Percentiles rank a stretch among this genome's conserved stretches.
Conservation (phyloP, 2,329 filamentous ascomycete species). For the Apiospora rasikravindrae region DNA sequence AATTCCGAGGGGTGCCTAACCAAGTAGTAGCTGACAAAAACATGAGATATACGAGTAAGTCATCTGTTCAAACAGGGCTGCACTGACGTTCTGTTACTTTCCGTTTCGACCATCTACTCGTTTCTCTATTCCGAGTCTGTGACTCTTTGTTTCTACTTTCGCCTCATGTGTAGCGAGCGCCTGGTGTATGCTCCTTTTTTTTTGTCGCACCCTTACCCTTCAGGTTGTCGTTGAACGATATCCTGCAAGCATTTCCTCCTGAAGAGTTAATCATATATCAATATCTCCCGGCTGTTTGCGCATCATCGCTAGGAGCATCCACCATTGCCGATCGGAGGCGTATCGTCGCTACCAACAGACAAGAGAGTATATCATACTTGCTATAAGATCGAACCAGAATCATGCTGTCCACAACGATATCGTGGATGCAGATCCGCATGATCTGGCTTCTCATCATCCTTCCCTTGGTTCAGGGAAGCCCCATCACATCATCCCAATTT, state of each 20-base stretch:
- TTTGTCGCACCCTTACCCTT: neutral
- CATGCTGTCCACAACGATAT: neutral
- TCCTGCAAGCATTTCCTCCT: neutral
- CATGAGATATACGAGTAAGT: constrained; percentile 8
- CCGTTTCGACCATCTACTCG: neutral
- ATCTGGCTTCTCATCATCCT: constrained; percentile 3
- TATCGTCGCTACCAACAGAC: neutral
- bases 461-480: neutral
- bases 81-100: constrained; percentile 10
- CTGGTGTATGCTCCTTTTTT: neutral
- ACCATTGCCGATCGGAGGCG: neutral
- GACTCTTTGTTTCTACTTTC: constrained; percentile 7
- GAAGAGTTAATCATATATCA: neutral
- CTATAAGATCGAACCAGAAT: neutral
- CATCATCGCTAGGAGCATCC: neutral
- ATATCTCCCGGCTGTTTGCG: neutral
- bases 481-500: constrained; percentile 17
- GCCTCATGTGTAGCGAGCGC: neutral
- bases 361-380: neutral
- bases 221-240: neutral
- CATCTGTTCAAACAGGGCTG: constrained; percentile 11
- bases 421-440: constrained; percentile 13
- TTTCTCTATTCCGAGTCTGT: neutral
- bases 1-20: neutral
- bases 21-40: neutral